Evolutionary conservation across 257 asterid species (phyloP).

Genomic region (Ilex aquifolium): DNA sequence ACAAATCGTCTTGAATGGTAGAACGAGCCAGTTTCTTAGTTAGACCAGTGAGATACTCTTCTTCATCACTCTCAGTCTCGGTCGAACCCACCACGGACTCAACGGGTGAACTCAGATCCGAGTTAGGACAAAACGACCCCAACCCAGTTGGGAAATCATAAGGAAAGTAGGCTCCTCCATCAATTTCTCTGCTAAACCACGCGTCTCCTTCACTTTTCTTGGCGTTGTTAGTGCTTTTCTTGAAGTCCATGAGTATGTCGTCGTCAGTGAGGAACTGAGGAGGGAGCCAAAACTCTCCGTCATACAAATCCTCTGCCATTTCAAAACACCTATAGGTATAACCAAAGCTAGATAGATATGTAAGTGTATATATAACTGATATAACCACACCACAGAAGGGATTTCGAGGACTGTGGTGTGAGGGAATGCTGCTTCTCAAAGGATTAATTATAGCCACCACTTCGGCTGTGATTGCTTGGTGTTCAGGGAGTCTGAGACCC

Average conservation of each 20-base stretch:
- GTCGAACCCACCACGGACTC: constrained; percentile 51
- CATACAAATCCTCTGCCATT: constrained; percentile 35
- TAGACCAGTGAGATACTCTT: constrained; percentile 46
- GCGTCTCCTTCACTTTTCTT: neutral
- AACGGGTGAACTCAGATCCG: constrained; percentile 66
- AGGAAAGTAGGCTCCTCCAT: neutral
- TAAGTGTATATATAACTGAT: neutral
- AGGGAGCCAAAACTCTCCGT: constrained; percentile 36
- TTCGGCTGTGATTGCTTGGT: constrained; percentile 6
- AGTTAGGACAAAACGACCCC: constrained; percentile 23
- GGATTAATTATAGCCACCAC: constrained; percentile 30
- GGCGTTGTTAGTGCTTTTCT: neutral
- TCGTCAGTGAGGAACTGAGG: constrained; percentile 44
- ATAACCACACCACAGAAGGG: neutral
- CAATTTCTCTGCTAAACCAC: neutral
- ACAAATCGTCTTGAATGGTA: constrained; percentile 17
- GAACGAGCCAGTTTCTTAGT: constrained; percentile 31
- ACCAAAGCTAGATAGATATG: neutral
- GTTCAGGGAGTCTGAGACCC: constrained; percentile 4
- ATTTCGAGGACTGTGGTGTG: constrained; percentile 4
- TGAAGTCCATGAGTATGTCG: constrained; percentile 25
- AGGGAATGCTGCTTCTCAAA: constrained; percentile 21
- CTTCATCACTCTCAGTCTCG: constrained; percentile 74
- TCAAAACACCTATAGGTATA: neutral
- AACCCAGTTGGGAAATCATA: constrained; percentile 6